A percentile compares a stretch with the other conserved stretches of the same genome.
Evolutionary conservation across 2,329 filamentous ascomycete species (phyloP).

Genomic region (Ilyonectria sp.): DNA sequence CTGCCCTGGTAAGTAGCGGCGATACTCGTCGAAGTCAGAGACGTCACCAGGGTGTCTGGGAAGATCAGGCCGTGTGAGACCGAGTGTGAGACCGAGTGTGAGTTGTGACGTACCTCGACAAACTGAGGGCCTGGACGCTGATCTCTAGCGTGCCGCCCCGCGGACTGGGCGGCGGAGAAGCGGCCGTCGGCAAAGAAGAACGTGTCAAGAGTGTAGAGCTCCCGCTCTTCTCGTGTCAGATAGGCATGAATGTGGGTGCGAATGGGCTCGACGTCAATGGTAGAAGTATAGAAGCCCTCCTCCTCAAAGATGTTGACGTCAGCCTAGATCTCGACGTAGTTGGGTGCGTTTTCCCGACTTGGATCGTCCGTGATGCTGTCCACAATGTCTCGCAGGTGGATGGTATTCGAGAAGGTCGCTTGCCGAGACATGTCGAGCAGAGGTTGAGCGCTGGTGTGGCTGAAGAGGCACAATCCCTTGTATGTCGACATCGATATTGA

Average conservation of each 20-base stretch:
- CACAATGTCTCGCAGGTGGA: not conserved
- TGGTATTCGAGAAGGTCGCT: not conserved
- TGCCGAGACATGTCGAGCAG: not conserved
- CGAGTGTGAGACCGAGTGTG: not conserved
- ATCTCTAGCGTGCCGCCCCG: not conserved
- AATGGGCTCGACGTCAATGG: slow-evolving; percentile 1
- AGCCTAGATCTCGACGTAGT: not conserved
- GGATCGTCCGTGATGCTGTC: not conserved
- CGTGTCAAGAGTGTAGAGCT: not conserved
- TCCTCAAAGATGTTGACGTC: not conserved
- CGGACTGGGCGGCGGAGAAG: slow-evolving; percentile 9
- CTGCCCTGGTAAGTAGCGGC: not conserved
- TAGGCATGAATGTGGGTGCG: slow-evolving; percentile 8
- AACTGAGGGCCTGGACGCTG: slow-evolving; percentile 17
- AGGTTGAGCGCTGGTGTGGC: not conserved
- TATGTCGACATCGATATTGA: too few relatives aligned
- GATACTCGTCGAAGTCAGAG: slow-evolving; percentile 2
- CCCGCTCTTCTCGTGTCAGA: slow-evolving; percentile 17
- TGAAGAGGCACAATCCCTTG: too few relatives aligned
- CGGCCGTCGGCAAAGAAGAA: slow-evolving; percentile 16
- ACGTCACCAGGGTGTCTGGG: slow-evolving; percentile 1
- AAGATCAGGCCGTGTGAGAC: slow-evolving; percentile 5
- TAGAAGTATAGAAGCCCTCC: not conserved
- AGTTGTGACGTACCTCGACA: slow-evolving; percentile 6
- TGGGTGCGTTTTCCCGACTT: not conserved